phyloP scores from a whole-genome alignment of 2,329 filamentous ascomycete species.

The Hypoxylon sp. region DNA sequence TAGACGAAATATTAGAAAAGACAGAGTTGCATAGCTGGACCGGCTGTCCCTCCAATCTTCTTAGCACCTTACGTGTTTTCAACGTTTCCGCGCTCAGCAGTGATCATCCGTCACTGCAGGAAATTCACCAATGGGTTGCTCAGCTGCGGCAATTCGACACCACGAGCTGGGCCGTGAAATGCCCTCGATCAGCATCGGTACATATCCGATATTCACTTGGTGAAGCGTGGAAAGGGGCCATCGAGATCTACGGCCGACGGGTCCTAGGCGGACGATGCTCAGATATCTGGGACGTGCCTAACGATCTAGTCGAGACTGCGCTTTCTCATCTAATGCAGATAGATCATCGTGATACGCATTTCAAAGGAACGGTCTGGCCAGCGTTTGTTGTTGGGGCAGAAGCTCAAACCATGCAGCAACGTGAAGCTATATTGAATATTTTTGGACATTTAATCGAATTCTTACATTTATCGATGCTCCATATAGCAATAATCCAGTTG shows the following conservation, averaged over 20 bases:
- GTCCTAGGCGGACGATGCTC: slow-evolving; percentile 5
- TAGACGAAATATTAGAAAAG: slow-evolving; percentile 2
- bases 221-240: slow-evolving; percentile 21
- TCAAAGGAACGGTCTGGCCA: slow-evolving; percentile 22
- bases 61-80: background rate
- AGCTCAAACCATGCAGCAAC: background rate
- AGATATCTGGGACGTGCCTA: slow-evolving; percentile 4
- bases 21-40: slow-evolving; percentile 13
- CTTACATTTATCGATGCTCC: background rate
- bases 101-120: background rate
- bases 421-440: background rate
- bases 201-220: slow-evolving; percentile 4
- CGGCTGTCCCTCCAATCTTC: background rate
- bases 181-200: slow-evolving; percentile 1
- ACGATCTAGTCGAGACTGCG: slow-evolving; percentile 5
- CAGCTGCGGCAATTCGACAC: slow-evolving; percentile 12
- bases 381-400: slow-evolving; percentile 16
- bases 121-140: slow-evolving; percentile 5
- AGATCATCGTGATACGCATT: slow-evolving; percentile 16
- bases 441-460: slow-evolving; percentile 5
- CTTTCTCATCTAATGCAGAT: slow-evolving; percentile 14
- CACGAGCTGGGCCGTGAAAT: slow-evolving; percentile 1
- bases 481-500: background rate
- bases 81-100: background rate
- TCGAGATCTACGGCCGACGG: slow-evolving; percentile 22